Evolutionary conservation across 306 rosid species (phyloP), one percentile per base, ranked within the genome.

Genomic region (Dryas drummondii): DNA sequence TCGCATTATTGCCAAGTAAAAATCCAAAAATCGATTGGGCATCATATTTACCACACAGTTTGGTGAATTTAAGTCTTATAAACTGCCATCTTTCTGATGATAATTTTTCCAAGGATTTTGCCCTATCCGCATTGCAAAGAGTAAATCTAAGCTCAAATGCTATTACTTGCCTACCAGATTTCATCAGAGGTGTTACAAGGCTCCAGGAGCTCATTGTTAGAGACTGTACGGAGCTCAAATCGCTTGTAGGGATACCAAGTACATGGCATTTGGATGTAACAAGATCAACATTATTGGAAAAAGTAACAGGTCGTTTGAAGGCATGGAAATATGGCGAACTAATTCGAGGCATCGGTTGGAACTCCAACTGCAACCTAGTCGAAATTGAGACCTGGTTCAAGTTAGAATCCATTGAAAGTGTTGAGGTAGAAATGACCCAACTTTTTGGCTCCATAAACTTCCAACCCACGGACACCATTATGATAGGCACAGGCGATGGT

Each of bases 241-340:
- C n/a, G 0, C 42, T 59, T 59, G n/a, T 32, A 32, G 16, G 42
- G 41, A 6, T 59, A 19, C 65, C 65, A 12, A 1, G 42, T 59
- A 11, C 14, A 27, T n/a, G n/a, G n/a, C n/a, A n/a, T n/a, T 0
- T 59, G 16, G 4, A 1, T 9, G 2, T 59, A 4, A 2, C 0
- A 0, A 6, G 7, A 8, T 59, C 8, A n/a, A 27, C 1, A 26
- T 59, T 16, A 59, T 59, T 59, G 15, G 15, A 27, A 59, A 59
- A 12, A 59, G 2, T 27, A 59, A 12, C 42, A 4, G 22, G 22
- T 22, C 22, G 0, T 26, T 4, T 59, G n/a, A 4, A 9, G 0
- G 42, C 26, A 2, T 54, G 22, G 22, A 5, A 0, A 26, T 0
- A 4, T 0, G 4, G 0, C 0, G 22, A 1, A 0, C 5, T 51